Evolutionary conservation across 306 rosid species (phyloP).

Genomic region (Fragaria nilgerrensis): DNA sequence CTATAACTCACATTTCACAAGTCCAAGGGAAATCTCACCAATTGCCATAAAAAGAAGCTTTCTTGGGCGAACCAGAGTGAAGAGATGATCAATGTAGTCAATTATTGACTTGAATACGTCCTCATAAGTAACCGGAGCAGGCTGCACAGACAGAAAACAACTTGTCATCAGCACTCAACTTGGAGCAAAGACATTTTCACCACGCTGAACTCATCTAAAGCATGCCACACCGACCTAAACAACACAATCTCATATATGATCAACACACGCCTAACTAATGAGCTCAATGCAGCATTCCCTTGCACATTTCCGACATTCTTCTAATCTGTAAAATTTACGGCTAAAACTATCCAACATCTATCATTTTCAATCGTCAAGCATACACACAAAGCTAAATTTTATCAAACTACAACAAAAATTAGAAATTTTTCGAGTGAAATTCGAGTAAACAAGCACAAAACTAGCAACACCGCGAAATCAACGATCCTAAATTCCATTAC

Average conservation of each 20-base stretch:
- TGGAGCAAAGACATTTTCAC: background rate
- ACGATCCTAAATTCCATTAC: background rate
- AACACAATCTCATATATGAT: background rate
- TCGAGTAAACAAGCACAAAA: background rate
- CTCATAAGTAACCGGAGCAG: constrained; percentile 74
- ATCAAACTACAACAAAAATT: background rate
- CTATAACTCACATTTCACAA: background rate
- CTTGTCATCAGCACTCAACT: background rate
- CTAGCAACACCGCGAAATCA: background rate
- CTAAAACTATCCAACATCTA: background rate
- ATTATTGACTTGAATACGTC: constrained; percentile 81
- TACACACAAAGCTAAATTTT: background rate
- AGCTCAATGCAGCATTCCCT: background rate
- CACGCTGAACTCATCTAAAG: background rate
- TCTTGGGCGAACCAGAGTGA: constrained; percentile 91
- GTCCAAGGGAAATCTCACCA: constrained; percentile 44
- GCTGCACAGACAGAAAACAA: constrained; percentile 49
- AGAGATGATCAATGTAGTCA: constrained; percentile 84
- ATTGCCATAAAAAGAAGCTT: constrained; percentile 91
- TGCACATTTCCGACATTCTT: background rate
- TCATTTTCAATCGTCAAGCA: background rate
- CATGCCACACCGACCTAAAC: background rate
- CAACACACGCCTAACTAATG: background rate
- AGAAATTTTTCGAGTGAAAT: background rate
- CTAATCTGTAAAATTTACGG: background rate